Evolutionary conservation across 2,329 filamentous ascomycete genomes (phyloP), one percentile per base, ranked within the genome.

Genomic region (Paracoccidioides brasiliensis): DNA sequence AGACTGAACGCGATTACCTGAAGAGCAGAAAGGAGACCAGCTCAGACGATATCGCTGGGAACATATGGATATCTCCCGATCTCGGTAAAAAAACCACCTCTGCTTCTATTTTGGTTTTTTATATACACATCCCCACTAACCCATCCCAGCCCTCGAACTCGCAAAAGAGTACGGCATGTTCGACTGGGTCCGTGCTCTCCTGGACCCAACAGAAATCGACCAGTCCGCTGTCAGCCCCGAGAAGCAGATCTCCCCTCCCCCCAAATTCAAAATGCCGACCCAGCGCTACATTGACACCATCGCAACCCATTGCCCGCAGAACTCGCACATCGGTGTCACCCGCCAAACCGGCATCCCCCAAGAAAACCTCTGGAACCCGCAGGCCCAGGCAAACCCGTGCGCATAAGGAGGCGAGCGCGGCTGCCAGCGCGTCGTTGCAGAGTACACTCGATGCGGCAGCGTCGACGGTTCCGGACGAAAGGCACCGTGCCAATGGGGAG

Each of bases 31-130:
- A 81, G 38, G 85, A 85, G 35, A 94, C 90, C 8, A 95, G 90
- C 64, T 79, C 79, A 56, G 90, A 97, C 67, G 93, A 97, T 76
- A 90, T 93, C 35, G 93, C 93, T 32, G 93, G 93, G 48, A 98
- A 96, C 70, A 83, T 98, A 53, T 98, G 93, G 93, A 90, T 97
- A 52, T 83, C 89, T 49, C 90, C 91, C 5, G 78, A 85, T 61
- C 75, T 81, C 68, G 82, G 82, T 85, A 75, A 63, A 42, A 42
- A 14, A 5, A 12, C 15, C 40, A 41, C 3, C 12, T 41, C 2
- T n/a, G 15, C 40, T 30, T 40, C 15, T 55, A 41, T 30, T 22
- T 40, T 28, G 41, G n/a, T n/a, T 28, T 35, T 38, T 10, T 46
- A n/a, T 28, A 42, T 28, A 10, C 14, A 37, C 49, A 22, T 41